Conservation (phyloP, 1,284 basidiomycete genomes). For the Earliella scabrosa region DNA sequence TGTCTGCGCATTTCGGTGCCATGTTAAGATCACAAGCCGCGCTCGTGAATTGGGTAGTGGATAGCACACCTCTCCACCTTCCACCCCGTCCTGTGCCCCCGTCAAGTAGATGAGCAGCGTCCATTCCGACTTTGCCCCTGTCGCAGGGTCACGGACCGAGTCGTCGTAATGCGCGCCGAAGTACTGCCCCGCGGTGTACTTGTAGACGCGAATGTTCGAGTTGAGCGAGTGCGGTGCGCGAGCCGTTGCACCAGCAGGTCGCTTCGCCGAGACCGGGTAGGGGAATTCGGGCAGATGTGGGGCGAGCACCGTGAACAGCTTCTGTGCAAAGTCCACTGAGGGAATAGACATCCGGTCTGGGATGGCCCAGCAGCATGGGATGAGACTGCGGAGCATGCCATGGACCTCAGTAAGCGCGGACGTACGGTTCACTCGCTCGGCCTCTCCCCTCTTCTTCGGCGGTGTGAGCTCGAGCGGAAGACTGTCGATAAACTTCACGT, state of each 20-base stretch:
- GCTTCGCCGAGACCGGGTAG: slow-evolving; percentile 48
- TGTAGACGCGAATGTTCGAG: slow-evolving; percentile 73
- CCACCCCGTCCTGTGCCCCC: slow-evolving; percentile 70
- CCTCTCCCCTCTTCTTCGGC: slow-evolving; percentile 77
- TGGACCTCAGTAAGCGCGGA: slow-evolving; percentile 9
- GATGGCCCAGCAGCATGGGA: neutral
- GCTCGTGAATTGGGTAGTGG: neutral
- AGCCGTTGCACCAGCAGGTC: slow-evolving; percentile 33
- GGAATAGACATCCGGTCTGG: slow-evolving; percentile 67
- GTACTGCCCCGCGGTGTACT: slow-evolving; percentile 66
- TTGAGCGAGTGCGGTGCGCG: slow-evolving; percentile 62
- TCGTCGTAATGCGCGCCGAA: slow-evolving; percentile 83
- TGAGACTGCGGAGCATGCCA: neutral
- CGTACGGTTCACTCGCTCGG: slow-evolving; percentile 74
- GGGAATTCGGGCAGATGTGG: slow-evolving; percentile 68
- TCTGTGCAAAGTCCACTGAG: slow-evolving; percentile 63
- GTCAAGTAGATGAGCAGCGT: slow-evolving; percentile 81
- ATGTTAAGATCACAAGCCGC: too few relatives aligned
- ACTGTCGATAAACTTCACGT: slow-evolving; percentile 65
- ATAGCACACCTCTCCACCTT: slow-evolving; percentile 71
- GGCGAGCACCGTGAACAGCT: slow-evolving; percentile 52
- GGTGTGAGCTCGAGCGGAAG: slow-evolving; percentile 71
- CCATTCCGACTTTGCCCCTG: slow-evolving; percentile 74
- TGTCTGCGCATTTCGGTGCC: slow-evolving; percentile 48
- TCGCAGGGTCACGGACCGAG: slow-evolving; percentile 57